These are phyloP conservation scores for Plasmodium billcollinsi DNA, from an alignment of 169 alveolate species.

Conservation along the genomic window DNA sequence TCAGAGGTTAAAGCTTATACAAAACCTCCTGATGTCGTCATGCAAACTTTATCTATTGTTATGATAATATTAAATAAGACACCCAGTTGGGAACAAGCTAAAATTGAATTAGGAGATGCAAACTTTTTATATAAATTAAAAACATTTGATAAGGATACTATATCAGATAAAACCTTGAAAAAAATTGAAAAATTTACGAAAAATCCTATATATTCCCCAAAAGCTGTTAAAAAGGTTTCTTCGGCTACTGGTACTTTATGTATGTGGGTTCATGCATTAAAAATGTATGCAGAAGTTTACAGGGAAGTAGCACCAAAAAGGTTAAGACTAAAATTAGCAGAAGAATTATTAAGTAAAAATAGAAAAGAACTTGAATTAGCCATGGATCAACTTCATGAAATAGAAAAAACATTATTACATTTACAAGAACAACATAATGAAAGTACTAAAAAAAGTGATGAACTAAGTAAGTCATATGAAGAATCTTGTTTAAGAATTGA, in stretches of 20 bases:
- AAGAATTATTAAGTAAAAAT: constrained; percentile 90
- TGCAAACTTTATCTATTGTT: constrained; percentile 94
- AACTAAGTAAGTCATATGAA: constrained; percentile 80
- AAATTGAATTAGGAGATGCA: constrained; percentile 94
- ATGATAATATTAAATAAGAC: constrained; percentile 94
- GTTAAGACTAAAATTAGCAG: constrained; percentile 90
- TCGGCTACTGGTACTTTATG: constrained; percentile 96
- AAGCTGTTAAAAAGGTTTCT: constrained; percentile 91
- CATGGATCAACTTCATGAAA: constrained; percentile 81
- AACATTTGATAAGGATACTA: constrained; percentile 93
- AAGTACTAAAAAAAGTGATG: constrained; percentile 80
- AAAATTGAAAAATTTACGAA: constrained; percentile 91
- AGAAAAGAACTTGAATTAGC: constrained; percentile 90
- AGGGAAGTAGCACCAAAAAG: constrained; percentile 98
- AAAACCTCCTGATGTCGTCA: constrained; percentile 94
- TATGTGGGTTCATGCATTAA: constrained; percentile 96
- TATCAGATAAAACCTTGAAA: constrained; percentile 89
- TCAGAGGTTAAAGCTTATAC: constrained; percentile 94
- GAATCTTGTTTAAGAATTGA: constrained; percentile 70
- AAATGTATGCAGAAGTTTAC: constrained; percentile 96
- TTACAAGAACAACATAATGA: constrained; percentile 79
- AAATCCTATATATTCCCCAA: constrained; percentile 92
- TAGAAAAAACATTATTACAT: constrained; percentile 78
- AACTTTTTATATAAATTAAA: constrained; percentile 92
- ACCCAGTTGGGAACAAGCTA: constrained; percentile 95